Evolutionary conservation across 2,329 filamentous ascomycete species (phyloP).

Genomic region (Phaeophleospora eucalypticola): DNA sequence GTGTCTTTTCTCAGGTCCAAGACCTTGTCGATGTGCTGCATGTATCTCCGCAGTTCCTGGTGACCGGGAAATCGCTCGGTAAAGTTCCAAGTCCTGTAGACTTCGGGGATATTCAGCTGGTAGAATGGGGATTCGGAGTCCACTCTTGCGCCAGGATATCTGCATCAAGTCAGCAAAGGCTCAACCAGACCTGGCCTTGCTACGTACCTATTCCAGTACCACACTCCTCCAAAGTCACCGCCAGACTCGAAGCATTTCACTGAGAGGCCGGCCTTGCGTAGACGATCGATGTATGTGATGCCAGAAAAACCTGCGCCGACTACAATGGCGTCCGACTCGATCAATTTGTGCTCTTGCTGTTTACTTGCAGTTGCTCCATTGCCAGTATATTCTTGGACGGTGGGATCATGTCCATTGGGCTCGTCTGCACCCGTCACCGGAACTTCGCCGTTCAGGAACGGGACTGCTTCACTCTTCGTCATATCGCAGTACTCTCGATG

Average conservation of each 20-base stretch:
- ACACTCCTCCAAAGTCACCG: constrained; percentile 35
- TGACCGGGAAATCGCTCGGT: constrained; percentile 30
- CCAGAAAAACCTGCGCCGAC: constrained; percentile 43
- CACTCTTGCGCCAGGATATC: constrained; percentile 44
- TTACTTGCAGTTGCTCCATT: neutral
- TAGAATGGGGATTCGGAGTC: constrained; percentile 47
- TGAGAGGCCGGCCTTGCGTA: constrained; percentile 32
- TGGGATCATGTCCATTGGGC: constrained; percentile 6
- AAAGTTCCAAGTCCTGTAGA: constrained; percentile 54
- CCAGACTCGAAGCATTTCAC: constrained; percentile 36
- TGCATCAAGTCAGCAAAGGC: constrained; percentile 34
- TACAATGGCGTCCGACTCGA: constrained; percentile 24
- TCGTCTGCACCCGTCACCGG: constrained; percentile 9
- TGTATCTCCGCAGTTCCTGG: constrained; percentile 52
- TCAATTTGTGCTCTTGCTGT: neutral
- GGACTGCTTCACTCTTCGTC: constrained; percentile 5
- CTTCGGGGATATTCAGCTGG: constrained; percentile 45
- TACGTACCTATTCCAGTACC: constrained; percentile 39
- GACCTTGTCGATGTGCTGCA: constrained; percentile 56
- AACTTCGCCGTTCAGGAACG: constrained; percentile 14
- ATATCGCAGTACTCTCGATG: neutral
- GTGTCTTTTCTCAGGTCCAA: constrained; percentile 55
- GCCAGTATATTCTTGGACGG: constrained; percentile 12
- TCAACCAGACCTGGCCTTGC: constrained; percentile 42
- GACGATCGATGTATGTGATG: constrained; percentile 36